Base-by-base conservation (phyloP, 23 red algal species). In the Gracilaria caudata region DNA sequence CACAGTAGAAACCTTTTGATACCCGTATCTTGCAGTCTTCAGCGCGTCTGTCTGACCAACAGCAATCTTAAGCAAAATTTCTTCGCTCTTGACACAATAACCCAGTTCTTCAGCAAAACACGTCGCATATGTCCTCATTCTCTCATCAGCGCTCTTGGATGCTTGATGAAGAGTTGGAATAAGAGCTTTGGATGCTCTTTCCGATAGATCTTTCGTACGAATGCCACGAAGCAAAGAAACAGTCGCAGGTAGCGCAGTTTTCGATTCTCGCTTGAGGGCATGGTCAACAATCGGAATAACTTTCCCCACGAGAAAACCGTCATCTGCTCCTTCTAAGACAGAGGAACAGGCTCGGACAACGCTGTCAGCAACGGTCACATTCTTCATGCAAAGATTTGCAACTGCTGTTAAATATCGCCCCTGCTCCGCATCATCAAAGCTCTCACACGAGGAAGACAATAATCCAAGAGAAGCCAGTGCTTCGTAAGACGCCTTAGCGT, bases 11-110 rank as follows among this genome's bases (percentile, higher is more conserved):
- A 82, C 59, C 57, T 77, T 81, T 43, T 91, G 87, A 56, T 91
- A 91, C 45, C 58, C 87, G 34, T 91, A 91, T 51, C 66, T 81
- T 51, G 87, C 57, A 8, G 77, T 63, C 34, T 79, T 78, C 0
- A 89, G 73, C 25, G 51, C 40, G 9, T 61, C 51, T 3, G 29
- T 80, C 51, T 60, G 56, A 23, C 21, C 16, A 29, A 28, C 51
- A 33, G 36, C 29, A 80, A 58, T 80, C 21, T 51, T 80, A 7
- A 59, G 25, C 39, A 89, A 61, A 2, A 66, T 32, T 1, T 84
- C 41, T 17, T 89, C 85, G 61, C 38, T 60, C n/a, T 79, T 43
- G 9, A 89, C 28, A n/a, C 73, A 89, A 51, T 43, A n/a, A 43
- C 85, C 85, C 14, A 89, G 56, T 61, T 49, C 68, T 65, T 57